phyloP scores from a whole-genome alignment of 352 stramenopile genomes.

The Globisporangium takayamanum region DNA sequence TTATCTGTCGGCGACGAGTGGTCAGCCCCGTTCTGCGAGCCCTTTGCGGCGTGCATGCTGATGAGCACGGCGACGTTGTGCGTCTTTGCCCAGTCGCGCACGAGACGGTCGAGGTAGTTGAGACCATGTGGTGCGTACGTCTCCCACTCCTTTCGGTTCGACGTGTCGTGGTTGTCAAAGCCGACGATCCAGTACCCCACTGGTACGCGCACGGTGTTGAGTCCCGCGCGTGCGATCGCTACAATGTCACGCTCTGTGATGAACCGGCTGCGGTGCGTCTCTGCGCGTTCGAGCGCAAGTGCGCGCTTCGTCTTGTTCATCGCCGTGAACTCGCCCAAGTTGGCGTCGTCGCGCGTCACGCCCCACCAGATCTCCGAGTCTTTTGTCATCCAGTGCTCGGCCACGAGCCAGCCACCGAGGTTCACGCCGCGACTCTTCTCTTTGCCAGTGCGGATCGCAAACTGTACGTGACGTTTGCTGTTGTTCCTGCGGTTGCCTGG shows the following conservation, averaged over 20 bases:
- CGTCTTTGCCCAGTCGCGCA: constrained; percentile 34
- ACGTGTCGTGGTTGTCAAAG: constrained; percentile 54
- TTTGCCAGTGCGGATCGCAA: constrained; percentile 44
- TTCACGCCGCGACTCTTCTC: constrained; percentile 58
- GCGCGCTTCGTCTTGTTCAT: constrained; percentile 35
- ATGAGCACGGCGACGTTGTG: constrained; percentile 52
- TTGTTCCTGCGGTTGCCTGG: no score
- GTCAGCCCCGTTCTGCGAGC: constrained; percentile 55
- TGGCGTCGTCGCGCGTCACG: constrained; percentile 27
- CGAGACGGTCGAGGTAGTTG: constrained; percentile 33
- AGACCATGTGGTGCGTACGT: constrained; percentile 37
- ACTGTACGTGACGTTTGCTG: constrained; percentile 34
- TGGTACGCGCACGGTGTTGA: constrained; percentile 26
- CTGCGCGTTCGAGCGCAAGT: constrained; percentile 28
- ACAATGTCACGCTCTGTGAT: constrained; percentile 67
- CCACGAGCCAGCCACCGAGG: constrained; percentile 71
- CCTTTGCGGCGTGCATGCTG: constrained; percentile 43
- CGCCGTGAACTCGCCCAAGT: constrained; percentile 51
- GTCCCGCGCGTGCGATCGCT: constrained; percentile 43
- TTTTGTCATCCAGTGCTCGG: constrained; percentile 75
- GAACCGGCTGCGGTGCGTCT: constrained; percentile 44
- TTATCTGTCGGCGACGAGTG: constrained; percentile 48
- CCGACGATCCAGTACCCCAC: constrained; percentile 78
- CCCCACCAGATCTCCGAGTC: constrained; percentile 51
- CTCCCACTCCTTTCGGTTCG: constrained; percentile 30